These are phyloP conservation scores for Dothistroma pini DNA, from an alignment of 2,329 filamentous ascomycete genomes.

Conservation along the genomic window DNA sequence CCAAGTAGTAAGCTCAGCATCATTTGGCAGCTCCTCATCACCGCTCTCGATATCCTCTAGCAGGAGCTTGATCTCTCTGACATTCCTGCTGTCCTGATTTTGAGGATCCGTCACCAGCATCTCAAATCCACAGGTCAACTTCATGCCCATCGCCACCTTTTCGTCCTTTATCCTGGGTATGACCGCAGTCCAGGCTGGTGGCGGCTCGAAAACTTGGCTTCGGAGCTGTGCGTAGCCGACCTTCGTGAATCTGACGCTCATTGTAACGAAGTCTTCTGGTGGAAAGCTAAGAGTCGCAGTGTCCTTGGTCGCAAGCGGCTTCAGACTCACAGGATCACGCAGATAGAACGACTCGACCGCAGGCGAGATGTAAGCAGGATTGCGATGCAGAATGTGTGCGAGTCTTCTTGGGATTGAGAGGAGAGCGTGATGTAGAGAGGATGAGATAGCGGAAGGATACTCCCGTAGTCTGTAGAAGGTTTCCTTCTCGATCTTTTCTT, in stretches of 20 bases:
- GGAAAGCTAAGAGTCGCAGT: conserved; percentile 60
- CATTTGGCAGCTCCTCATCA: conserved; percentile 65
- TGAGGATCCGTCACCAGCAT: conserved; percentile 70
- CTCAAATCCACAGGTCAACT: conserved; percentile 84
- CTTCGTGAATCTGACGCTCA: conserved; percentile 79
- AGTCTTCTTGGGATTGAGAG: conserved; percentile 76
- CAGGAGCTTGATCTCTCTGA: conserved; percentile 71
- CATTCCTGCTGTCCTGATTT: conserved; percentile 63
- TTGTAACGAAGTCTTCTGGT: conserved; percentile 72
- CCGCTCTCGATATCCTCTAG: conserved; percentile 72
- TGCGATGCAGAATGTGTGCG: conserved; percentile 71
- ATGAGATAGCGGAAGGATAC: conserved; percentile 71
- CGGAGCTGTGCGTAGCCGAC: conserved; percentile 87
- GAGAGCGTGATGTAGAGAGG: conserved; percentile 71
- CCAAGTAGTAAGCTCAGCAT: conserved; percentile 73
- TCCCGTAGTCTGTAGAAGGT: conserved; percentile 84
- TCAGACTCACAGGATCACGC: conserved; percentile 73
- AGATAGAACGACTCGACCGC: conserved; percentile 91
- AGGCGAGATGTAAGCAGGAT: conserved; percentile 72
- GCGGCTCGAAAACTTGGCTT: conserved; percentile 72
- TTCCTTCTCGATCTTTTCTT: conserved; percentile 73
- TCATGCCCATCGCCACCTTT: conserved; percentile 72
- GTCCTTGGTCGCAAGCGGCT: conserved; percentile 59
- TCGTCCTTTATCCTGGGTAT: conserved; percentile 38
- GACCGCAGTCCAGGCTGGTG: conserved; percentile 54